Percentiles rank a stretch among this genome's conserved stretches.
These are phyloP conservation scores for Moniliella sp. DNA, from an alignment of 1,284 basidiomycete species.

Conservation along the genomic window DNA sequence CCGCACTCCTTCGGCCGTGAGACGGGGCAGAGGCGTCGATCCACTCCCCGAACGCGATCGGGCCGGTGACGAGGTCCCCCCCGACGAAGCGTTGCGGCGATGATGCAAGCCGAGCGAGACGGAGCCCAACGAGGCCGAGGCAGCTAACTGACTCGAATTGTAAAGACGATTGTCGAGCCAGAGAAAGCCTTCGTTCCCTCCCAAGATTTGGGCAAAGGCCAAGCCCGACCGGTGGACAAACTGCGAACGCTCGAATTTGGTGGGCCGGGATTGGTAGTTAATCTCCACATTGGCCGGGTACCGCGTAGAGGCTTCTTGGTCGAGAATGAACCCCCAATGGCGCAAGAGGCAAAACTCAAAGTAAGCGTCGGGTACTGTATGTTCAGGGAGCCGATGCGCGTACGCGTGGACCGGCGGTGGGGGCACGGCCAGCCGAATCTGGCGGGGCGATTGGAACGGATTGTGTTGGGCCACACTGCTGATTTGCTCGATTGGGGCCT, in stretches of 20 bases:
- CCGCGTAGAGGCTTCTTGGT: conserved; percentile 21
- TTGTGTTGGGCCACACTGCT: conserved; percentile 26
- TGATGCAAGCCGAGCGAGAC: too few relatives aligned
- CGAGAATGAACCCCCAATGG: conserved; percentile 26
- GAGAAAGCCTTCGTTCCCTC: conserved; percentile 22
- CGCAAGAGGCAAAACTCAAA: conserved; percentile 27
- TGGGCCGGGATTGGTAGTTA: conserved; percentile 23
- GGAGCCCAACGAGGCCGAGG: too few relatives aligned
- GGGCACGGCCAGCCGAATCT: conserved; percentile 19
- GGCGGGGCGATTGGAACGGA: conserved; percentile 27
- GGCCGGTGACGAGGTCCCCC: too few relatives aligned
- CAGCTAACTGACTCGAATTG: too few relatives aligned
- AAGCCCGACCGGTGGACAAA: conserved; percentile 28
- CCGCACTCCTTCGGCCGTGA: neutral
- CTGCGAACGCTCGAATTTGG: conserved; percentile 24
- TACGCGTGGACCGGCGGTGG: conserved; percentile 18
- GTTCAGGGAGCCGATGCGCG: conserved; percentile 7
- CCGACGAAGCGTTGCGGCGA: too few relatives aligned
- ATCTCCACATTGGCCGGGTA: conserved; percentile 19
- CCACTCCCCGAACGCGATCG: too few relatives aligned
- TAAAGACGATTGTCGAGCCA: conserved; percentile 7
- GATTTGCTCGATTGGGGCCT: conserved; percentile 37
- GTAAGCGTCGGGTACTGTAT: conserved; percentile 11
- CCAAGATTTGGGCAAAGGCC: conserved; percentile 28
- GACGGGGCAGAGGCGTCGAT: too few relatives aligned